Conservation (phyloP, 2,329 filamentous ascomycete species). For the Fusarium tuaranense region DNA sequence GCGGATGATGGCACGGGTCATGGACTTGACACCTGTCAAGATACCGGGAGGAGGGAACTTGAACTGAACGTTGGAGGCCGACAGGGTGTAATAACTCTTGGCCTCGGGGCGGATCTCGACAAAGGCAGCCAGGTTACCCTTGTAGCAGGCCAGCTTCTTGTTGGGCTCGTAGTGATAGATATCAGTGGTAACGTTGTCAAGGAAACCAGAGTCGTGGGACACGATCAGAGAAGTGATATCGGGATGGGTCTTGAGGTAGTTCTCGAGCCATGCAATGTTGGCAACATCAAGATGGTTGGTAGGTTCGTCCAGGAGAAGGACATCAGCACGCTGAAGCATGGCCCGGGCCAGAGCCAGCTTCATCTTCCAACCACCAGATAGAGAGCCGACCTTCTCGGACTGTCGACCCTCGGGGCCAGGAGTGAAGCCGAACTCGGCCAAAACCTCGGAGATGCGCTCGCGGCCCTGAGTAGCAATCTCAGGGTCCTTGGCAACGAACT, state of each 20-base stretch:
- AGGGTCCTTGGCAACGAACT: conserved; percentile 92
- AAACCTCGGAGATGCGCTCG: conserved; percentile 84
- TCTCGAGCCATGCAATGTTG: conserved; percentile 95
- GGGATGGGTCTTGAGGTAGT: conserved; percentile 94
- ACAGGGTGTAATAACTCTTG: conserved; percentile 98
- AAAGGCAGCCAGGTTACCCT: conserved; percentile 85
- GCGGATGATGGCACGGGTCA: conserved; percentile 92
- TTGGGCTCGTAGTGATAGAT: conserved; percentile 97
- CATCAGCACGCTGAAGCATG: conserved; percentile 97
- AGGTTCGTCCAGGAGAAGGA: conserved; percentile 96
- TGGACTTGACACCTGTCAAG: conserved; percentile 92
- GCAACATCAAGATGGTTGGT: conserved; percentile 98
- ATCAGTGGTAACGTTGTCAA: conserved; percentile 97
- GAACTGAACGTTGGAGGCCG: conserved; percentile 89
- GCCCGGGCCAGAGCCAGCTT: conserved; percentile 95
- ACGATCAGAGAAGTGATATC: conserved; percentile 98
- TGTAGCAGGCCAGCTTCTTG: conserved; percentile 93
- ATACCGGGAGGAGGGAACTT: conserved; percentile 98
- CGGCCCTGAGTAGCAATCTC: conserved; percentile 82
- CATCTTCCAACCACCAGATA: conserved; percentile 99
- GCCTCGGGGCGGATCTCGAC: conserved; percentile 92
- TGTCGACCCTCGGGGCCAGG: conserved; percentile 90
- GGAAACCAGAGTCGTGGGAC: conserved; percentile 96
- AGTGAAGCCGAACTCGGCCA: conserved; percentile 94
- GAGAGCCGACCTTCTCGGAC: conserved; percentile 88